phyloP scores from a whole-genome alignment of 176 grass and related monocot genomes.

The Juncus effusus region DNA sequence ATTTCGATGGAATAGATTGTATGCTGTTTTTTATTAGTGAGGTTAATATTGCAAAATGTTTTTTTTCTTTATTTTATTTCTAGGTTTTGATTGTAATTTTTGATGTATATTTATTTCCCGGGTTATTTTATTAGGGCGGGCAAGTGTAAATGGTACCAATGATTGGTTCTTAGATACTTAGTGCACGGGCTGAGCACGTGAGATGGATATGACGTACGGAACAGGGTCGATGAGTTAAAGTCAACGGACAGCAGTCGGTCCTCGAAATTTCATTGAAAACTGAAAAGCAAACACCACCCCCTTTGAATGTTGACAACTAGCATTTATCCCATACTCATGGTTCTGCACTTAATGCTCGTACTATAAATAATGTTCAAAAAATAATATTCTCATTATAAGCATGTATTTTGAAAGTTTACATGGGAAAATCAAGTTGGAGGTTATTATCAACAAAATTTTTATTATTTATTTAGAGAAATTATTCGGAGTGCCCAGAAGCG shows the following conservation, averaged over 20 bases:
- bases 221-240: not conserved
- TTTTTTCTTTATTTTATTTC: constrained; percentile 8
- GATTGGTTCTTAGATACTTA: no score
- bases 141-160: no score
- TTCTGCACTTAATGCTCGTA: constrained; percentile 7
- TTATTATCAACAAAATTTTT: no score
- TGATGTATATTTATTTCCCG: constrained; percentile 1
- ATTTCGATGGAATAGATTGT: not conserved
- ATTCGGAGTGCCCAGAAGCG: no score
- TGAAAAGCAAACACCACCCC: not conserved
- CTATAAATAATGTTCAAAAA: no score
- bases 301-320: not conserved
- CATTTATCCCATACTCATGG: not conserved
- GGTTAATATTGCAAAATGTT: constrained; percentile 4
- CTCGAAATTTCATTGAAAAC: constrained; percentile 12
- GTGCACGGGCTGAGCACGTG: no score
- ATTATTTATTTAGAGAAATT: no score
- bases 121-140: no score
- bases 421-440: no score
- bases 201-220: not conserved
- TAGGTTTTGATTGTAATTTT: constrained; percentile 14
- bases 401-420: no score
- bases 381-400: no score
- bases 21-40: constrained; percentile 11
- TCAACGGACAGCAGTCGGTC: constrained; percentile 11